Base-by-base conservation (phyloP, 2,329 filamentous ascomycete genomes). In the Tolypocladium ovalisporum region DNA sequence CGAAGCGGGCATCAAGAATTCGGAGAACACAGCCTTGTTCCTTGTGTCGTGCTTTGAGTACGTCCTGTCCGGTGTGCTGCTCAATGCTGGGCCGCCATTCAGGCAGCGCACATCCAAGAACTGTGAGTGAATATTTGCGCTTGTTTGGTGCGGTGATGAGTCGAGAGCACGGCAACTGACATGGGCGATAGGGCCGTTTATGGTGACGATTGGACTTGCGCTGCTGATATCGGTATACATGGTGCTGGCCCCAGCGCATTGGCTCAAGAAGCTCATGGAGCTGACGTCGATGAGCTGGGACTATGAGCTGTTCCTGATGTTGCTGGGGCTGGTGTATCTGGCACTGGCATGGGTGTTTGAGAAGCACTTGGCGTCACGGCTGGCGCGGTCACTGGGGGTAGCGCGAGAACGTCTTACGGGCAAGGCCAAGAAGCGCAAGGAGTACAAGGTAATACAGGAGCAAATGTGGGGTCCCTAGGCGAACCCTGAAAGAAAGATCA, bases 41-140 rank as follows among this genome's bases (percentile, higher is more conserved):
- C 75, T 97, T 35, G 78, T 92, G 6, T 95, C 89, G 1, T 97
- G 91, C 70, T 97, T 92, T 67, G 92, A 97, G 70, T 99, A 99
- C 71, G 95, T 96, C 40, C 79, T 97, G 27, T 89, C 90, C 0
- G 94, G 90, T 4, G 80, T 97, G 42, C 88, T 97, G 1, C 79
- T 99, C 35, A 96, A 88, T 64, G 90, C 94, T n/a, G 95, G 94
- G 1, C 85, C 83, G 37, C 94, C 94, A 0, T 99, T 96, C 75
- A 81, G 94, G 56, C 88, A 94, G 65, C 82, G 83, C 19, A 90
- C 91, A 76, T 77, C 77, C 22, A 81, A 87, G 59, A 99, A 99
- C 68, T 83, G 89, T 91, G 71, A 74, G 86, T 76, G n/a, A n/a
- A 9, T 22, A 5, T 1, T 6, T n/a, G 9, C 29, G 19, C 15